Percentiles rank a stretch among this genome's conserved stretches.
phyloP scores from a whole-genome alignment of 2,329 filamentous ascomycete genomes.

The Scorias spongiosa region DNA sequence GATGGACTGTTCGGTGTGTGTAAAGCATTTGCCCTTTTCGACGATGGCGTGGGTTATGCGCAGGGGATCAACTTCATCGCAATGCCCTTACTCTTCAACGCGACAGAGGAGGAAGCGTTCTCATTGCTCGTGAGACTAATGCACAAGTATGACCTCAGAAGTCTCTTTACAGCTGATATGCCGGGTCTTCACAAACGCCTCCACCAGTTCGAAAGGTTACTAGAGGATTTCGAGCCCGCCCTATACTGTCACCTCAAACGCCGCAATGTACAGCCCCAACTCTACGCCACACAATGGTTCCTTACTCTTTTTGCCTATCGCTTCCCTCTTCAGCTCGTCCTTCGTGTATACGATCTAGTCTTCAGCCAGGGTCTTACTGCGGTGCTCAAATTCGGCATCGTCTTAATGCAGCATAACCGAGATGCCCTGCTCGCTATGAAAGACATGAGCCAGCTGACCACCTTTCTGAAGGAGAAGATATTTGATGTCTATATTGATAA shows the following conservation, averaged over 20 bases:
- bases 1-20: conserved; percentile 90
- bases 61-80: conserved; percentile 98
- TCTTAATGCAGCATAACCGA: conserved; percentile 91
- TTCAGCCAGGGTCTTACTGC: conserved; percentile 79
- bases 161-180: conserved; percentile 93
- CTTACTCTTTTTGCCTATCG: conserved; percentile 96
- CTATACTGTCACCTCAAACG: conserved; percentile 88
- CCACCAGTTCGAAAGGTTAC: conserved; percentile 84
- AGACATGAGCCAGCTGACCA: conserved; percentile 80
- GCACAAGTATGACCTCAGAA: conserved; percentile 88
- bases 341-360: conserved; percentile 92
- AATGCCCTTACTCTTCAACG: conserved; percentile 94
- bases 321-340: conserved; percentile 87
- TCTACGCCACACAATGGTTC: conserved; percentile 99
- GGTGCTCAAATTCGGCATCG: conserved; percentile 85
- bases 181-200: conserved; percentile 83
- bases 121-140: conserved; percentile 84
- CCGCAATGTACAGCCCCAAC: conserved; percentile 70
- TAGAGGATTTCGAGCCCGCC: conserved; percentile 88
- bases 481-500: conserved; percentile 98
- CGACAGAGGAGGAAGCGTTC: conserved; percentile 96
- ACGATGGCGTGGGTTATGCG: conserved; percentile 87
- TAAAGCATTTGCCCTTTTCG: conserved; percentile 92
- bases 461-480: conserved; percentile 79
- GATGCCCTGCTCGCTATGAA: conserved; percentile 63